These are phyloP conservation scores for Sporothrix brunneoviolacea DNA, from an alignment of 2,329 filamentous ascomycete species.

Conservation along the genomic window DNA sequence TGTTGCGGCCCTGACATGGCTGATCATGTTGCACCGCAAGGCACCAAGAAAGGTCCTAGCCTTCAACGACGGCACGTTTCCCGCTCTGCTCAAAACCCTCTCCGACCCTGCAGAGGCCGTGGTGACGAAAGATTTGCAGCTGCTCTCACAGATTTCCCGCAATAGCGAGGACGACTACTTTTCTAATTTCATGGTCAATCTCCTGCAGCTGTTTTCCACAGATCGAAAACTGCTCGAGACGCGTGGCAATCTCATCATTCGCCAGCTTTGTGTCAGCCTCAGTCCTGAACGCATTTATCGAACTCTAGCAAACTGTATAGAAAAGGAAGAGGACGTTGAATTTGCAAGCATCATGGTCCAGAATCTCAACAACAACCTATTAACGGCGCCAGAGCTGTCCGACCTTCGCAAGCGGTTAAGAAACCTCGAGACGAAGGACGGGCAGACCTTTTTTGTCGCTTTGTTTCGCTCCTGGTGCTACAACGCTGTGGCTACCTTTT, in stretches of 20 bases:
- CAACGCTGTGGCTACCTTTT: conserved; percentile 96
- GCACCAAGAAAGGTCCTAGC: conserved; percentile 88
- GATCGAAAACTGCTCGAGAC: conserved; percentile 87
- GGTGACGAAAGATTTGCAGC: conserved; percentile 86
- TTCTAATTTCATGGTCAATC: conserved; percentile 94
- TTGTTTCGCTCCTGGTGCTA: conserved; percentile 97
- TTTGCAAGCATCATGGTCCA: conserved; percentile 99
- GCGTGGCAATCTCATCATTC: conserved; percentile 90
- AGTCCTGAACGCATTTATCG: conserved; percentile 94
- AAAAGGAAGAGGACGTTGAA: conserved; percentile 96
- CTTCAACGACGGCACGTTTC: conserved; percentile 96
- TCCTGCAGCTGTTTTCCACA: conserved; percentile 91
- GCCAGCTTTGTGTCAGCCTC: conserved; percentile 86
- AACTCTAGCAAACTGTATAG: conserved; percentile 90
- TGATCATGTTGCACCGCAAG: conserved; percentile 96
- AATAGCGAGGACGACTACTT: conserved; percentile 98
- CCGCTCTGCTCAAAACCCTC: conserved; percentile 88
- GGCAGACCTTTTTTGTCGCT: conserved; percentile 89
- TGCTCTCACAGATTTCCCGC: conserved; percentile 90
- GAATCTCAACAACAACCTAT: conserved; percentile 97
- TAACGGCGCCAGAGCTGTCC: conserved; percentile 88
- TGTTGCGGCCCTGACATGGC: conserved; percentile 88
- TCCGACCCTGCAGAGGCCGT: conserved; percentile 94
- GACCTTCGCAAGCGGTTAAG: conserved; percentile 84
- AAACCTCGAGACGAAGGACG: conserved; percentile 87